Percentiles rank a stretch among this genome's conserved stretches.
These are phyloP conservation scores for Theileria equi DNA, from an alignment of 169 alveolate genomes.

Conservation along the genomic window DNA sequence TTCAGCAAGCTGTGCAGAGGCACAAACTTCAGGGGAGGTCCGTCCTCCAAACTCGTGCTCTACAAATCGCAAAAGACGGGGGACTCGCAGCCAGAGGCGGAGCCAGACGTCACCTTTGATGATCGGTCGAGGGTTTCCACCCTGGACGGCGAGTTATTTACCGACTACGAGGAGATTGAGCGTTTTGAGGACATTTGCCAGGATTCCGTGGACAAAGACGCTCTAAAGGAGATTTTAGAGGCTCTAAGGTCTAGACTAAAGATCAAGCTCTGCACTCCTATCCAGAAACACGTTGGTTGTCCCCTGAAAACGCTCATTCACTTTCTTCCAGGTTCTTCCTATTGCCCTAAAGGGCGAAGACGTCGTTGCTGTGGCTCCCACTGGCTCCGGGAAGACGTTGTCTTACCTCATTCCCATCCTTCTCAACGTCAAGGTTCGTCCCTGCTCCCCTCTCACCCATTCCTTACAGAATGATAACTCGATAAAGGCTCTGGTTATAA, in stretches of 20 bases:
- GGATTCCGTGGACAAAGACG: background rate
- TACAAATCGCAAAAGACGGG: background rate
- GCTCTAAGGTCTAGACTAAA: conserved; percentile 5
- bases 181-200: background rate
- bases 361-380: conserved; percentile 73
- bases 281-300: conserved; percentile 16
- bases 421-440: conserved; percentile 22
- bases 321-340: conserved; percentile 69
- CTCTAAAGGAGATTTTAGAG: background rate
- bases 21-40: conserved; percentile 11
- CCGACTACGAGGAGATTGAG: conserved; percentile 3
- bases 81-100: no score
- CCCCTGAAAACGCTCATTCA: no score
- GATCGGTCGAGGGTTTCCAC: conserved; percentile 10
- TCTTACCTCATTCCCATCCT: conserved; percentile 70
- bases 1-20: conserved; percentile 13
- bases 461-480: conserved; percentile 11
- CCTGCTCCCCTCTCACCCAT: background rate
- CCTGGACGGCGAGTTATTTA: conserved; percentile 5
- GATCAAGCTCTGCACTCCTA: conserved; percentile 9
- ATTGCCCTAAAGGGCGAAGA: conserved; percentile 62
- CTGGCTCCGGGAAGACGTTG: conserved; percentile 80
- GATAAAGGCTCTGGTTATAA: conserved; percentile 76
- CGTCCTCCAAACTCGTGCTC: conserved; percentile 7
- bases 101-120: background rate